Evolutionary conservation across 2,329 filamentous ascomycete genomes (phyloP).

Genomic region (Diplodia intermedia): DNA sequence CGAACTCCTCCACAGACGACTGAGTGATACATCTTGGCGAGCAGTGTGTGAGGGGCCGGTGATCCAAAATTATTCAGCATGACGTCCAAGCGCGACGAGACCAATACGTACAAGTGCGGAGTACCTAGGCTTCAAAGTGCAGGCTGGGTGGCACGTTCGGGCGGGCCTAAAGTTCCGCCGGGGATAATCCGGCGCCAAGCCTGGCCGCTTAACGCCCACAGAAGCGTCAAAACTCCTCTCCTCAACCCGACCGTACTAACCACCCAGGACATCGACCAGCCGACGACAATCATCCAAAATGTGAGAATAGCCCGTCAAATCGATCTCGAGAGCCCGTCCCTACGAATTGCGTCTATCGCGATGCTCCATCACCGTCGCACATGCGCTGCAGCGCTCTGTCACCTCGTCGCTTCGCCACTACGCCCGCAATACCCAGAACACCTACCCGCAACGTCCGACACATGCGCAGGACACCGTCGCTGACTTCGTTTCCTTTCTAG

Average conservation of each 20-base stretch:
- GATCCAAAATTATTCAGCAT: neutral
- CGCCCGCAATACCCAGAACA: conserved; percentile 37
- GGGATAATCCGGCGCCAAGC: conserved; percentile 1
- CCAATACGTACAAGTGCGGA: neutral
- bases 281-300: conserved; percentile 52
- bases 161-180: conserved; percentile 8
- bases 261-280: conserved; percentile 40
- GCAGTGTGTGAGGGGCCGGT: neutral
- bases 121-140: neutral
- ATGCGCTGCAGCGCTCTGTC: conserved; percentile 19
- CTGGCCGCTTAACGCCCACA: conserved; percentile 17
- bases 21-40: too few species aligned
- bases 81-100: neutral
- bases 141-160: neutral
- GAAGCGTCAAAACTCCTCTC: conserved; percentile 30
- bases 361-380: conserved; percentile 14
- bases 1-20: too few species aligned
- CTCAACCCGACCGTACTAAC: conserved; percentile 28
- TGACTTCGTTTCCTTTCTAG: conserved; percentile 59
- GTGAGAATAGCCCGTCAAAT: conserved; percentile 45
- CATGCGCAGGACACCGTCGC: conserved; percentile 39
- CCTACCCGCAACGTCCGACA: conserved; percentile 36
- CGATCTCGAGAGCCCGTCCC: conserved; percentile 34
- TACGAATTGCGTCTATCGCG: conserved; percentile 9
- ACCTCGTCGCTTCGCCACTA: conserved; percentile 37